Conservation (phyloP, 1,139 yeast species). For the Geotrichum siamense region DNA sequence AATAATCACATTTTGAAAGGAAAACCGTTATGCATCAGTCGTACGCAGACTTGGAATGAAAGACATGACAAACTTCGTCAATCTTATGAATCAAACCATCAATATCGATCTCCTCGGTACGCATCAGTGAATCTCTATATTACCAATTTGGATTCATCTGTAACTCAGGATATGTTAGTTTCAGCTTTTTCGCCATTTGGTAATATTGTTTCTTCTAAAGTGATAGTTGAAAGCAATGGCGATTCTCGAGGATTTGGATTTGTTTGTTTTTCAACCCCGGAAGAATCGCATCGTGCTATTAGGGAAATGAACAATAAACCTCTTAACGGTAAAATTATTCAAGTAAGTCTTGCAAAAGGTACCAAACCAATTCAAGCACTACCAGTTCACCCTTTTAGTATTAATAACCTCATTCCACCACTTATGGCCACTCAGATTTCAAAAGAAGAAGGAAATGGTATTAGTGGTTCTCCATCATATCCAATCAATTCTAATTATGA, state of each 20-base stretch:
- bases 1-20: constrained; percentile 71
- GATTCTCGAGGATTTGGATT: constrained; percentile 92
- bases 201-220: constrained; percentile 80
- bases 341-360: constrained; percentile 84
- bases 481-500: not conserved
- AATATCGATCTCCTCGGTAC: constrained; percentile 6
- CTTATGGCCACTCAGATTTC: constrained; percentile 1
- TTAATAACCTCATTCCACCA: constrained; percentile 5
- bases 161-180: constrained; percentile 73
- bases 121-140: constrained; percentile 61
- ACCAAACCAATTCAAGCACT: constrained; percentile 38
- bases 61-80: constrained; percentile 81
- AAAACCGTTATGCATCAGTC: constrained; percentile 72
- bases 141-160: constrained; percentile 76
- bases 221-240: constrained; percentile 83
- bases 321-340: constrained; percentile 79
- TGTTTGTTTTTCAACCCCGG: constrained; percentile 86
- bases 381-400: constrained; percentile 14
- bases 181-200: constrained; percentile 85
- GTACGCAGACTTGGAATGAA: constrained; percentile 92
- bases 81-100: constrained; percentile 42
- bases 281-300: constrained; percentile 88
- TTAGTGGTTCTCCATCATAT: not conserved
- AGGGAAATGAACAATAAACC: constrained; percentile 86
- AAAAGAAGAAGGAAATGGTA: not conserved